These are phyloP conservation scores for Sporothrix dimorphospora DNA, from an alignment of 2,329 filamentous ascomycete genomes.

Conservation along the genomic window DNA sequence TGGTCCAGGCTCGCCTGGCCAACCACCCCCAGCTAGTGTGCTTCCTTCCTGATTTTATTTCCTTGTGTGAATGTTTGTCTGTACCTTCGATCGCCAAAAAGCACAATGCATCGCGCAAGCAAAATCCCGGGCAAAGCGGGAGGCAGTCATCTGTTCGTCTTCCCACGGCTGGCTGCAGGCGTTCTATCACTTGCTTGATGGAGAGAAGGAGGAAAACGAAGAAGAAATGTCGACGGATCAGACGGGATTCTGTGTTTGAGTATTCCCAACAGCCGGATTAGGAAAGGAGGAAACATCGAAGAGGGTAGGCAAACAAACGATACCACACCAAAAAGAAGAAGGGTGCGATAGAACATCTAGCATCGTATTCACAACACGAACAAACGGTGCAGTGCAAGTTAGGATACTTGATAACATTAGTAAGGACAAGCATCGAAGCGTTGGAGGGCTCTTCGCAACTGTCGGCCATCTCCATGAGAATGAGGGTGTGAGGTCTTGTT, in stretches of 20 bases:
- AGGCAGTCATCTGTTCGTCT: background rate
- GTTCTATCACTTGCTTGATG: background rate
- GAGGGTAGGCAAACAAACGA: background rate
- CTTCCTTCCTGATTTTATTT: background rate
- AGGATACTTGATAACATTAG: background rate
- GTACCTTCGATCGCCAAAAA: background rate
- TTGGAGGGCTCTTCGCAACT: background rate
- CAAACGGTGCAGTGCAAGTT: background rate
- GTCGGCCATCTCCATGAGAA: background rate
- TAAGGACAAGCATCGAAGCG: background rate
- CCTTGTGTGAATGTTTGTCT: background rate
- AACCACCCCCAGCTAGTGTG: background rate
- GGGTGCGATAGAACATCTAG: background rate
- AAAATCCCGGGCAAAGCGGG: background rate
- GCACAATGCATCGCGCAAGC: background rate
- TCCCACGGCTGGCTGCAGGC: background rate
- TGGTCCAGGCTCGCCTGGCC: background rate
- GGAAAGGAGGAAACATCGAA: background rate
- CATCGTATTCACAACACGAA: background rate
- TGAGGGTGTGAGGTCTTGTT: slow-evolving; percentile 20
- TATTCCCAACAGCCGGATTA: background rate
- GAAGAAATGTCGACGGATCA: background rate
- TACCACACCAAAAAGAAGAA: slow-evolving; percentile 1
- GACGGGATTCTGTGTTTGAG: background rate
- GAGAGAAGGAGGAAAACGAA: background rate